Percentiles rank a stretch among this genome's conserved stretches.
Conservation (phyloP, 192 early-diverging fungal species). For the Diversispora eburnea region DNA sequence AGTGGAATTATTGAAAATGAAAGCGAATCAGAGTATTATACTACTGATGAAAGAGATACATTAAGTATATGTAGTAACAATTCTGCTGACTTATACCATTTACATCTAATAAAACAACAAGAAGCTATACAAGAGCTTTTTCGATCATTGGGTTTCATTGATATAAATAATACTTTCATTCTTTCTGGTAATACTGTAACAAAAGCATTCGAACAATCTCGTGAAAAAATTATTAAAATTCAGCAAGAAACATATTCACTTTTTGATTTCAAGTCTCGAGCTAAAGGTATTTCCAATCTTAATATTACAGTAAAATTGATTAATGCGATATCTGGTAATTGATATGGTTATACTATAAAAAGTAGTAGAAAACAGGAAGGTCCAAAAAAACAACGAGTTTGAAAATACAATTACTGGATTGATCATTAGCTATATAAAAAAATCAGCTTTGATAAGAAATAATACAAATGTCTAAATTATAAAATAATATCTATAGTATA, state of each 20-base stretch:
- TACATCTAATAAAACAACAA: conserved; percentile 4
- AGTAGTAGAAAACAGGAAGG: conserved; percentile 14
- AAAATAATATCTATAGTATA: no score
- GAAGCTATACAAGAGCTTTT: conserved; percentile 20
- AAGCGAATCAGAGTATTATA: conserved; percentile 11
- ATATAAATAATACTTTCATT: conserved; percentile 4
- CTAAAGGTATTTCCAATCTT: conserved; percentile 2
- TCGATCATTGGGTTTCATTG: conserved; percentile 9
- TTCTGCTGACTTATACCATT: neutral
- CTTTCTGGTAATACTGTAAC: conserved; percentile 1
- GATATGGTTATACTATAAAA: conserved; percentile 15
- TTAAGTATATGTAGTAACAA: conserved; percentile 11
- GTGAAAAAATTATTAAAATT: conserved; percentile 16
- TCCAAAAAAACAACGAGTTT: neutral
- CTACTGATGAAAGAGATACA: conserved; percentile 5
- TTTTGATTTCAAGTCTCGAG: conserved; percentile 4
- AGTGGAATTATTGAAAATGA: no score
- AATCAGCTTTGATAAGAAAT: neutral
- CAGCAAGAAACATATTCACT: neutral
- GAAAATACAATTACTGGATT: conserved; percentile 6
- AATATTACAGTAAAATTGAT: conserved; percentile 1
- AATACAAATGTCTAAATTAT: neutral
- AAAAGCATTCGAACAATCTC: neutral
- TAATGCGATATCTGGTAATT: conserved; percentile 4
- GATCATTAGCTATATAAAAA: neutral